Percentiles rank a stretch among this genome's conserved stretches.
phyloP scores from a whole-genome alignment of 2,329 filamentous ascomycete species.

The Torrubiellomyces zombiae region DNA sequence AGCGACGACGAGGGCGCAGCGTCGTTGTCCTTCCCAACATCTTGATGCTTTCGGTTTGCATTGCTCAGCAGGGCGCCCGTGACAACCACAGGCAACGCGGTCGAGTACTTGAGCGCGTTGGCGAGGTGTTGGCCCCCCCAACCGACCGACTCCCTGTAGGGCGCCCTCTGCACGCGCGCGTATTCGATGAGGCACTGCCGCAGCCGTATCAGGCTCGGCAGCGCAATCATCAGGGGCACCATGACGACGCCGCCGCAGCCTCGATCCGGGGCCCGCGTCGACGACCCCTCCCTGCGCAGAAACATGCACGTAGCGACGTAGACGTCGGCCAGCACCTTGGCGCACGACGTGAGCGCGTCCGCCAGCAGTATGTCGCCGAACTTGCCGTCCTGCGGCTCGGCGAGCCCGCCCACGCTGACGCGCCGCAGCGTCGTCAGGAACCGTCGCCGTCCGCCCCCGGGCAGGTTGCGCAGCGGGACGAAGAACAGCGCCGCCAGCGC shows the following conservation, averaged over 20 bases:
- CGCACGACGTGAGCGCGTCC: slow-evolving; percentile 87
- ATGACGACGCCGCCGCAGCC: slow-evolving; percentile 63
- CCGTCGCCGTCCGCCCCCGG: slow-evolving; percentile 54
- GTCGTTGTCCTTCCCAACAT: too few species aligned
- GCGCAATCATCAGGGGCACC: slow-evolving; percentile 68
- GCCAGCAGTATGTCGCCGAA: slow-evolving; percentile 89
- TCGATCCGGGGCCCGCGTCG: slow-evolving; percentile 67
- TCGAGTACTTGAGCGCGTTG: slow-evolving; percentile 91
- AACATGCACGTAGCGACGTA: slow-evolving; percentile 91
- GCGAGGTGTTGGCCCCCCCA: slow-evolving; percentile 79
- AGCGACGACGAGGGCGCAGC: slow-evolving; percentile 23
- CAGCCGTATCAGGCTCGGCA: slow-evolving; percentile 73
- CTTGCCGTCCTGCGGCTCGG: slow-evolving; percentile 73
- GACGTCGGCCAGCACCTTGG: slow-evolving; percentile 78
- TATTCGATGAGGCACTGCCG: slow-evolving; percentile 89
- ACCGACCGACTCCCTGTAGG: slow-evolving; percentile 37
- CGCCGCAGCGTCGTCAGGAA: slow-evolving; percentile 63
- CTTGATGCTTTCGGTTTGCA: too few species aligned
- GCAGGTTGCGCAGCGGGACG: slow-evolving; percentile 51
- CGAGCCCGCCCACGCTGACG: slow-evolving; percentile 70
- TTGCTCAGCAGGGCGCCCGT: slow-evolving; percentile 58
- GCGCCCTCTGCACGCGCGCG: slow-evolving; percentile 46
- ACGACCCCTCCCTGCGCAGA: slow-evolving; percentile 50
- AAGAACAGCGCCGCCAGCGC: slow-evolving; percentile 56
- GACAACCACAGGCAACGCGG: slow-evolving; percentile 80